Evolutionary conservation across 2,329 filamentous ascomycete genomes (phyloP), one percentile per base, ranked within the genome.

Genomic region (Colletotrichum echinochloae): DNA sequence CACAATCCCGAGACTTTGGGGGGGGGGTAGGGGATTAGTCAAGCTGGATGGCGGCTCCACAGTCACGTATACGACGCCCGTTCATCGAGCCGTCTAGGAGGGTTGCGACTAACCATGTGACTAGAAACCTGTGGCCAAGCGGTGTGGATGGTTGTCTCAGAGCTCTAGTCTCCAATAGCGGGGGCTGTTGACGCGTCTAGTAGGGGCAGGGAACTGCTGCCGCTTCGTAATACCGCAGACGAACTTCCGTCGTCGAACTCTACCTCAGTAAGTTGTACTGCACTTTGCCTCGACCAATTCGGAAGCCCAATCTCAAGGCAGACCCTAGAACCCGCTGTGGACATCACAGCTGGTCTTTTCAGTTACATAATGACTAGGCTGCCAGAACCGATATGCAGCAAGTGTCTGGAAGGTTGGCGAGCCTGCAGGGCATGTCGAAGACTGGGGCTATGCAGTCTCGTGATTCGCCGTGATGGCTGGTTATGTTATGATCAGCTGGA

Each of bases 131-230:
- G 60, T 60, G 54, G 69, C 70, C 66, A 62, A 62, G 35, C 28
- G 54, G 67, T 72, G 71, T 72, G 70, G 70, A 63, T 71, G 68
- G 71, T 12, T 72, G 68, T 71, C 71, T 68, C 59, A 66, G 63
- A 60, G 49, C 35, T 57, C 35, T 54, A 30, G 44, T 23, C 55
- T 54, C 35, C 20, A 33, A 41, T n/a, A 61, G 64, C 37, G 68
- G 51, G 41, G 64, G 52, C 64, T 51, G 16, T 39, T 16, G 44
- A 61, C 44, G 64, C 59, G 57, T 71, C 52, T 59, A 6, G 16
- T 39, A 33, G 35, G 49, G 57, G 39, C 48, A 49, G 48, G 35
- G 63, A 56, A 26, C 49, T 41, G 48, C 67, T 44, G 46, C 26
- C 14, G 49, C 56, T 56, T 70, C 57, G 35, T 63, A 68, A 28